A percentile compares a stretch with the other conserved stretches of the same genome.
Conservation (phyloP, 805 yeast genomes). For the Sugiyamaella qingdaonensis region DNA sequence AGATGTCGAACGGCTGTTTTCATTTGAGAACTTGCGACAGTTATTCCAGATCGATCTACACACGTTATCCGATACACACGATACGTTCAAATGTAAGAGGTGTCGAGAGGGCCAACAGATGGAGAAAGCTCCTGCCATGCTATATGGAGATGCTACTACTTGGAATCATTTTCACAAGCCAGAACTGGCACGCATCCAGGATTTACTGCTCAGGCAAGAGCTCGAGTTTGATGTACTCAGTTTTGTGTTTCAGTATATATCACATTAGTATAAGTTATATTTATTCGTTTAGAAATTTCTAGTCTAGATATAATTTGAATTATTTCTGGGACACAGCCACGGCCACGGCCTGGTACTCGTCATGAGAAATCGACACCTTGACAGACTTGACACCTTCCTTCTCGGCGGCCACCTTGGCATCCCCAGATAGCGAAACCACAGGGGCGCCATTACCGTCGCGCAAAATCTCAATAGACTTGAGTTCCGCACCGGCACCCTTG, state of each 20-base stretch:
- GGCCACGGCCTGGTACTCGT: slow-evolving; percentile 95
- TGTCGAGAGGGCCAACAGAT: slow-evolving; percentile 63
- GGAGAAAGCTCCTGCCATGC: slow-evolving; percentile 72
- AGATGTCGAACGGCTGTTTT: slow-evolving; percentile 88
- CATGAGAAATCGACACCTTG: slow-evolving; percentile 90
- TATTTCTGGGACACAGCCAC: slow-evolving; percentile 62
- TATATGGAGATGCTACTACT: slow-evolving; percentile 95
- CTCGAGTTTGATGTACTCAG: slow-evolving; percentile 62
- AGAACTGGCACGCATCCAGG: slow-evolving; percentile 63
- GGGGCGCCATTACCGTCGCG: slow-evolving; percentile 76
- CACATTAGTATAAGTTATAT: slow-evolving; percentile 52
- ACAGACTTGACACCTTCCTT: slow-evolving; percentile 64
- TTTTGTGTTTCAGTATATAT: slow-evolving; percentile 88
- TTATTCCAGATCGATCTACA: slow-evolving; percentile 65
- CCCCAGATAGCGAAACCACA: slow-evolving; percentile 67
- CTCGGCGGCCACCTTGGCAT: slow-evolving; percentile 69
- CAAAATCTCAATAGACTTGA: slow-evolving; percentile 83
- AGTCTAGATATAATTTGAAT: neutral
- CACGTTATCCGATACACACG: slow-evolving; percentile 87
- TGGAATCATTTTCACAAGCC: slow-evolving; percentile 86
- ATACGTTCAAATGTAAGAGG: slow-evolving; percentile 81
- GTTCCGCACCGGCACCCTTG: slow-evolving; percentile 92
- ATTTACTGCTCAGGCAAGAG: slow-evolving; percentile 73
- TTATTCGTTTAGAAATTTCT: neutral
- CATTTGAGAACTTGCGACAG: slow-evolving; percentile 72